These are phyloP conservation scores for Corymbia maculata DNA, from an alignment of 345 rosid species.

Conservation along the genomic window DNA sequence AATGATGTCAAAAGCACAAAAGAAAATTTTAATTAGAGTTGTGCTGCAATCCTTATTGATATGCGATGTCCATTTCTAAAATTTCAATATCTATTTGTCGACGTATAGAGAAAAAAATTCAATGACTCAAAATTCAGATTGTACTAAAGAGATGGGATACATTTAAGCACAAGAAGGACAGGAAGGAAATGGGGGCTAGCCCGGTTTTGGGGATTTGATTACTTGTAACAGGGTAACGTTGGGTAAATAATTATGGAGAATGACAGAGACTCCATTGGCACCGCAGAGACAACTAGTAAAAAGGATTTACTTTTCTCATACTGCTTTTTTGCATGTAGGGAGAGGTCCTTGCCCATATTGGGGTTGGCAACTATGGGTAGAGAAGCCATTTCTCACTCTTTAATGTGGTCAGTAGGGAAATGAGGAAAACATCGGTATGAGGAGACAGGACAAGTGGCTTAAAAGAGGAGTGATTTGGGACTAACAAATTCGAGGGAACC, in stretches of 20 bases:
- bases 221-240: neutral
- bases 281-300: too few relatives aligned
- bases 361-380: neutral
- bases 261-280: neutral
- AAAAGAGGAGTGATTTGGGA: neutral
- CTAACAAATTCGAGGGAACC: neutral
- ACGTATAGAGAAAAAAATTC: neutral
- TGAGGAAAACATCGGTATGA: neutral
- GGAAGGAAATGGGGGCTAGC: neutral
- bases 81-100: neutral
- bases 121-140: neutral
- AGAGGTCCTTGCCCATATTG: neutral
- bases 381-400: neutral
- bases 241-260: neutral
- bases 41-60: accelerated
- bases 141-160: neutral
- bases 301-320: neutral
- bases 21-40: neutral
- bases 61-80: accelerated
- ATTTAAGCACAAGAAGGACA: neutral
- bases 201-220: neutral
- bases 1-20: neutral
- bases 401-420: neutral
- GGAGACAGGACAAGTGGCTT: neutral
- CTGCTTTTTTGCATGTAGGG: neutral